phyloP scores from a whole-genome alignment of 2,329 filamentous ascomycete species.

The Cytospora piceicola region DNA sequence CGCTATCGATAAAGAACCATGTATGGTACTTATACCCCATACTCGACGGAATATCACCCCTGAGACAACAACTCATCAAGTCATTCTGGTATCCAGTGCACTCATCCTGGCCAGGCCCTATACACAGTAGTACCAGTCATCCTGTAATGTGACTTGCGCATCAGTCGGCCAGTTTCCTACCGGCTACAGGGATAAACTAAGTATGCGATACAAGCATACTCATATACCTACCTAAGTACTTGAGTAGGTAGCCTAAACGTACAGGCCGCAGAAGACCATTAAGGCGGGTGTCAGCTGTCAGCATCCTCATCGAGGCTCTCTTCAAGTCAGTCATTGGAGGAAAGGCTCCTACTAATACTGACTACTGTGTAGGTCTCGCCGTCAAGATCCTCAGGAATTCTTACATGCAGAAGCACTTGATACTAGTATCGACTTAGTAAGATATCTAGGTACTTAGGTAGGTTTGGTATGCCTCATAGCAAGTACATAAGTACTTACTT shows the following conservation, averaged over 20 bases:
- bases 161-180: neutral
- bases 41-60: too few species aligned
- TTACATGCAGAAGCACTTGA: neutral
- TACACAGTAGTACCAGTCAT: too few species aligned
- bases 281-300: neutral
- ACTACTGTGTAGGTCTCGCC: neutral
- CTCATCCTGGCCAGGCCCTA: too few species aligned
- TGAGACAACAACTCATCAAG: too few species aligned
- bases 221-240: too few species aligned
- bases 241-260: neutral
- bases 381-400: neutral
- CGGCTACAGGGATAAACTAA: neutral
- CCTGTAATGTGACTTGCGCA: neutral
- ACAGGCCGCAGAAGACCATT: neutral
- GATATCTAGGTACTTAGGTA: neutral
- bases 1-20: neutral
- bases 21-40: neutral
- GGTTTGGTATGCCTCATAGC: too few species aligned
- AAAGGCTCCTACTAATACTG: neutral
- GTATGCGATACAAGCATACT: neutral
- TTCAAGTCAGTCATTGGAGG: neutral
- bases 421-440: neutral
- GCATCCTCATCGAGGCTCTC: neutral
- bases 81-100: too few species aligned
- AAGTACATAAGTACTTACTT: neutral